Base-by-base conservation (phyloP, 2,329 filamentous ascomycete genomes). In the Endothia cerciana region DNA sequence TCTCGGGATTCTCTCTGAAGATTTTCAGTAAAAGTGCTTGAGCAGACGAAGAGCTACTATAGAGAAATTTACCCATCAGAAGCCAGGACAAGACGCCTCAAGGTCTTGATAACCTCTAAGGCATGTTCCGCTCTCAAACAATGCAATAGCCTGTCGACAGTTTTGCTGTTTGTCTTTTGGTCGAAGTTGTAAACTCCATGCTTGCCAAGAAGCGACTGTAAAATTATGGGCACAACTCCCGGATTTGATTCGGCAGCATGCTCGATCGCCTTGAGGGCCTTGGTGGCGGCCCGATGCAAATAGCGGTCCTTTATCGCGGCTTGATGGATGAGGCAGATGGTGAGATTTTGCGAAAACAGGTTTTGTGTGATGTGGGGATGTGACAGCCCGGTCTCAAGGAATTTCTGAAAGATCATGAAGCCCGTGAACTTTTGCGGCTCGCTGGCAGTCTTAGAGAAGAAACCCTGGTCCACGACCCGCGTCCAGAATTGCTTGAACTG, bases 401-500 rank as follows among this genome's bases (percentile, higher is more conserved):
- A 87, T 73, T 90, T 92, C 72, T 90, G 88, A 73, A 97, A 92
- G 2, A 98, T 85, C 72, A 94, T 88, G 78, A 98, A 94, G 0
- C 95, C 95, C 77, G 93, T 93, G 73, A 92, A 93, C 77, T 97
- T 98, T 64, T 96, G 91, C 71, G 94, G 92, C 53, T 94, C 89
- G 1, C 93, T 96, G 8, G 94, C 90, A 13, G 86, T 88, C 65
- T 90, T 87, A 6, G 92, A 90, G 75, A 98, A 97, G 3, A 97
- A 83, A 10, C 91, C 90, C 74, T 94, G 91, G 77, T 97, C 94
- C 67, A 98, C 89, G 64, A 92, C 89, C 55, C 92, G 89, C 49
- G 87, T 87, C 94, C 94, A 98, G 74, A 97, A 96, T 57, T 91
- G 87, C 58, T 84, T 82, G 74, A 97, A 93, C 17, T 83, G 78